These are phyloP conservation scores for Hibiscus tridactylites DNA, from an alignment of 345 rosid species.

Conservation along the genomic window DNA sequence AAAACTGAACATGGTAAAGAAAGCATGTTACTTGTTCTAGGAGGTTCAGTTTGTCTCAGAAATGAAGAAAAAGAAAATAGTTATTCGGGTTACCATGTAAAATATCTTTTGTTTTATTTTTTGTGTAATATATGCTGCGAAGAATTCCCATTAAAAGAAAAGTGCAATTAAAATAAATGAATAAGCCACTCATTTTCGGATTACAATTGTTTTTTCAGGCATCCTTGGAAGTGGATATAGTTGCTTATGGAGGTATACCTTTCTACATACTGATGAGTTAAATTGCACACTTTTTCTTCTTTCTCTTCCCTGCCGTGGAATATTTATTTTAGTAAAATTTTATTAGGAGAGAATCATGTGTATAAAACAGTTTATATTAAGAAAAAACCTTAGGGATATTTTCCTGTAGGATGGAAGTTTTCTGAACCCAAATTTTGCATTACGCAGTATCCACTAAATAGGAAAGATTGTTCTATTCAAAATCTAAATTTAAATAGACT, in stretches of 20 bases:
- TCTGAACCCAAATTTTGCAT: neutral
- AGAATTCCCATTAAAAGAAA: neutral
- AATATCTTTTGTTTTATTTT: neutral
- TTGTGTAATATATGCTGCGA: too few species aligned
- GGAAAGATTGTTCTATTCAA: neutral
- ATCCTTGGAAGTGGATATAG: conserved; percentile 69
- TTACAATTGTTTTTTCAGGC: conserved; percentile 44
- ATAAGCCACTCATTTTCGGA: neutral
- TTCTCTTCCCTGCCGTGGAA: neutral
- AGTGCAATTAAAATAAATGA: neutral
- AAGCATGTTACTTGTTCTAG: neutral
- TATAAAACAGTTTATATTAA: neutral
- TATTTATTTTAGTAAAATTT: neutral
- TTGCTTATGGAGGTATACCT: conserved; percentile 83
- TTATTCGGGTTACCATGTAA: neutral
- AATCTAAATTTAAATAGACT: neutral
- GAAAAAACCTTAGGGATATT: neutral
- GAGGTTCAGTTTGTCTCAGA: neutral
- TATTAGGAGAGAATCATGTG: neutral
- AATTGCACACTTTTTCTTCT: neutral
- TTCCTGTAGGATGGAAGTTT: neutral
- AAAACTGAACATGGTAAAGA: neutral
- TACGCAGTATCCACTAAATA: neutral
- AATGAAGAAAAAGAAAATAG: neutral
- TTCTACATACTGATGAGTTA: conserved; percentile 1